These are phyloP conservation scores for Euphorbia celastroides DNA, from an alignment of 441 rosid species.

Conservation along the genomic window DNA sequence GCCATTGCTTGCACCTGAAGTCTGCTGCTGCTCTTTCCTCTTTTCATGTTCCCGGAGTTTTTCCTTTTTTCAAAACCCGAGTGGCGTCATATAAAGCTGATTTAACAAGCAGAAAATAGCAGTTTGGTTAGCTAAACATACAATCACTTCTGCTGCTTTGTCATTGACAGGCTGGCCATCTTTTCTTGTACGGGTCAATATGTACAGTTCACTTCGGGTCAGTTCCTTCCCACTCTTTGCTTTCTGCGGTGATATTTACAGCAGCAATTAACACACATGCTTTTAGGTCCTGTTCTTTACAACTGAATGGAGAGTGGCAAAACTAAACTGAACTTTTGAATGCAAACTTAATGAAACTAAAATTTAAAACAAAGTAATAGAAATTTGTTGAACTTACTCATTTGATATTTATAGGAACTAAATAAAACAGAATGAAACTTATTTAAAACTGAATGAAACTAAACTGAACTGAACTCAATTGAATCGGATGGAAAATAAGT, in stretches of 20 bases:
- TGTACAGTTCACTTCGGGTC: conserved; percentile 34
- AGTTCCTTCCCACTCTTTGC: conserved; percentile 39
- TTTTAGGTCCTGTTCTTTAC: too few species aligned
- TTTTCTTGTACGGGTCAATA: conserved; percentile 39
- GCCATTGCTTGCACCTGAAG: conserved; percentile 19
- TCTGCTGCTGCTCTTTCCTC: conserved; percentile 18
- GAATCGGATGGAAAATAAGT: too few species aligned
- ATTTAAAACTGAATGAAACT: too few species aligned
- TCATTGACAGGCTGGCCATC: conserved; percentile 34
- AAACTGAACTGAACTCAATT: too few species aligned
- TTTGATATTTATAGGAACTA: too few species aligned
- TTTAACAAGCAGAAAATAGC: neutral
- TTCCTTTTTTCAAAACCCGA: conserved; percentile 17
- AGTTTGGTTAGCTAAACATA: conserved; percentile 17
- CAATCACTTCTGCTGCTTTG: conserved; percentile 30
- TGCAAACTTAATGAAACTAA: too few species aligned
- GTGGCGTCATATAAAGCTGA: neutral
- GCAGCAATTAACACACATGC: neutral
- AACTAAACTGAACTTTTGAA: too few species aligned
- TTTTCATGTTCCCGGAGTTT: conserved; percentile 25
- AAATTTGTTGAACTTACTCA: too few species aligned
- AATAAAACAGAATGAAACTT: too few species aligned
- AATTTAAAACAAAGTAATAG: too few species aligned
- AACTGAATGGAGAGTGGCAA: too few species aligned
- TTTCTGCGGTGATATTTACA: conserved; percentile 18